phyloP scores from a whole-genome alignment of 352 stramenopile species.

The Pythium brachiatum region DNA sequence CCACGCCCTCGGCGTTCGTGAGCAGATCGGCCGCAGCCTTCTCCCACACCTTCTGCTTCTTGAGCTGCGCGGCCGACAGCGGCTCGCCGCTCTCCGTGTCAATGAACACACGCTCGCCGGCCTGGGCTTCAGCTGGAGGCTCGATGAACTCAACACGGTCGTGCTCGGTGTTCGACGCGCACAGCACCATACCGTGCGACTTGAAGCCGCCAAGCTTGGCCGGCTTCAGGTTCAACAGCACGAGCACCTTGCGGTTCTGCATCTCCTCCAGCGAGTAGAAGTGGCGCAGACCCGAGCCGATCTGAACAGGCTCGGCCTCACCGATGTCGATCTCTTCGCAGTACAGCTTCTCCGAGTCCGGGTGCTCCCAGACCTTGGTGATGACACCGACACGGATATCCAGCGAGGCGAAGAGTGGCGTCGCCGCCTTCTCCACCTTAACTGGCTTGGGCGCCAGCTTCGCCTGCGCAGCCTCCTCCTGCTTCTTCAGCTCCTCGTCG shows the following conservation, averaged over 20 bases:
- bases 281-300: conserved; percentile 93
- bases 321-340: conserved; percentile 99
- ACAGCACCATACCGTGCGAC: conserved; percentile 98
- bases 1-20: conserved; percentile 61
- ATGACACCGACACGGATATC: conserved; percentile 84
- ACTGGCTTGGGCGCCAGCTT: conserved; percentile 37
- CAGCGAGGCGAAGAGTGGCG: conserved; percentile 67
- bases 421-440: conserved; percentile 50
- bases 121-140: conserved; percentile 86
- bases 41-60: conserved; percentile 89
- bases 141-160: conserved; percentile 94
- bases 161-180: conserved; percentile 84
- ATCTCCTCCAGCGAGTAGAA: conserved; percentile 97
- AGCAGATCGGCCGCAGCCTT: conserved; percentile 68
- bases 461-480: conserved; percentile 43
- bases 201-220: conserved; percentile 96
- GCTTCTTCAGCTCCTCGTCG: conserved; percentile 73
- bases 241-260: conserved; percentile 92
- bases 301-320: conserved; percentile 90
- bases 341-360: conserved; percentile 94
- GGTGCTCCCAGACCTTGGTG: conserved; percentile 81
- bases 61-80: conserved; percentile 74
- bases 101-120: conserved; percentile 93
- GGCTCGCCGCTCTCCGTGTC: conserved; percentile 64
- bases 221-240: conserved; percentile 98